Evolutionary conservation across 805 yeast species (phyloP).

Genomic region (Kodamaea fukazawae): DNA sequence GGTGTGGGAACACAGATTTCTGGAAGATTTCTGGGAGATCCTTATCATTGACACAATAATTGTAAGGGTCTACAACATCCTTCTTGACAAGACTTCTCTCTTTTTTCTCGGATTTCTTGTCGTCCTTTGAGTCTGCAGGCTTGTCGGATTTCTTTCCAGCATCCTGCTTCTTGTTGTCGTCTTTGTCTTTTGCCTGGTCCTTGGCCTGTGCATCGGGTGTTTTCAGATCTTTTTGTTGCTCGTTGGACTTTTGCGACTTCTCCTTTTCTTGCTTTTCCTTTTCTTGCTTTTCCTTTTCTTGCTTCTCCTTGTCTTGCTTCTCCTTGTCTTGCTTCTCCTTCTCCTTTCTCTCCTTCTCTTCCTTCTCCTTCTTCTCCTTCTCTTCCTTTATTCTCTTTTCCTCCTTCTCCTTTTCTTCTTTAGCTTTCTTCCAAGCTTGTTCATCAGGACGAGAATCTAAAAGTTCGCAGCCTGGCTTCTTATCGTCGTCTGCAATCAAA

Average conservation of each 20-base stretch:
- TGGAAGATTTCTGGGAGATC: slow-evolving; percentile 14
- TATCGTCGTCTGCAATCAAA: slow-evolving; percentile 8
- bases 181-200: neutral
- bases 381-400: slow-evolving; percentile 9
- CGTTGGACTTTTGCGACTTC: slow-evolving; percentile 7
- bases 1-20: slow-evolving; percentile 22
- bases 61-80: slow-evolving; percentile 5
- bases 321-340: slow-evolving; percentile 9
- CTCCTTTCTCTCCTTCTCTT: slow-evolving; percentile 10
- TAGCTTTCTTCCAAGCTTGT: slow-evolving; percentile 3
- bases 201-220: neutral
- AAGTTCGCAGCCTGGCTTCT: slow-evolving; percentile 15
- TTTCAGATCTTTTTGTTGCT: slow-evolving; percentile 5
- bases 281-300: slow-evolving; percentile 11
- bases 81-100: neutral
- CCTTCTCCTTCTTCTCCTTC: slow-evolving; percentile 5
- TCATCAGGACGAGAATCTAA: slow-evolving; percentile 7
- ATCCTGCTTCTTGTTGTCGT: neutral
- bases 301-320: slow-evolving; percentile 10
- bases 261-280: slow-evolving; percentile 10
- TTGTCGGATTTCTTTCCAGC: neutral
- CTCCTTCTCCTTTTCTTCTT: slow-evolving; percentile 11
- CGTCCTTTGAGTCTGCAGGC: too few species aligned
- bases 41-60: slow-evolving; percentile 20
- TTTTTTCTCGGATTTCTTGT: slow-evolving; percentile 5